These are phyloP conservation scores for Kuraishia molischiana DNA, from an alignment of 805 yeast species.

Conservation along the genomic window DNA sequence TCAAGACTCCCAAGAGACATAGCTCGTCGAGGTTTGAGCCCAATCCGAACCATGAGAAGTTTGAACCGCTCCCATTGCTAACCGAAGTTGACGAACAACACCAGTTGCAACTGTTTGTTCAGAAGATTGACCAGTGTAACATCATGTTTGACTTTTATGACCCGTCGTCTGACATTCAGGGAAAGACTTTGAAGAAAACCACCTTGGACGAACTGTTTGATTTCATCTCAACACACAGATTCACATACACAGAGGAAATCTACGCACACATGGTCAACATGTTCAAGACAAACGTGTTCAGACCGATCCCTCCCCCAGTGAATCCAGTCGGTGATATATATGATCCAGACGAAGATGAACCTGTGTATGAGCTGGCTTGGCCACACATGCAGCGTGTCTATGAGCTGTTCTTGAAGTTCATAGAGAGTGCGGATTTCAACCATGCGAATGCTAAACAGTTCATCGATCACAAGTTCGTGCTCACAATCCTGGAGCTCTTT, in stretches of 20 bases:
- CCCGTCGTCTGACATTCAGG: slow-evolving; percentile 84
- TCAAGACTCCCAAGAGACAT: slow-evolving; percentile 82
- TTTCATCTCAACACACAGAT: slow-evolving; percentile 73
- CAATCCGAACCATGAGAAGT: slow-evolving; percentile 46
- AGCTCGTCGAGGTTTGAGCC: slow-evolving; percentile 89
- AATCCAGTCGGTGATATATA: slow-evolving; percentile 93
- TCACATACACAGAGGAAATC: slow-evolving; percentile 84
- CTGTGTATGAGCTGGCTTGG: slow-evolving; percentile 94
- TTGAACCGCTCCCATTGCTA: slow-evolving; percentile 73
- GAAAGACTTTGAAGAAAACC: slow-evolving; percentile 83
- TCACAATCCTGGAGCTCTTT: slow-evolving; percentile 75
- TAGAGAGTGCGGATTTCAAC: slow-evolving; percentile 91
- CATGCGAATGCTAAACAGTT: slow-evolving; percentile 89
- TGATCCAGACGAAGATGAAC: slow-evolving; percentile 99
- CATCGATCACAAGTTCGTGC: slow-evolving; percentile 84
- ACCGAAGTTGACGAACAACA: slow-evolving; percentile 77
- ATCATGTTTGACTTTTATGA: slow-evolving; percentile 90
- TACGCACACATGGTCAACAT: slow-evolving; percentile 79
- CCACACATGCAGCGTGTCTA: slow-evolving; percentile 97
- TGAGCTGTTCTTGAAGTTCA: slow-evolving; percentile 86
- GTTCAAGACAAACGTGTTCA: slow-evolving; percentile 82
- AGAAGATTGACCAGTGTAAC: slow-evolving; percentile 90
- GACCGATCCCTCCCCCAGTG: slow-evolving; percentile 97
- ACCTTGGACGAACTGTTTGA: slow-evolving; percentile 86
- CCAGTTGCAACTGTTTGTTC: slow-evolving; percentile 70